Conservation (phyloP, 1,139 yeast genomes). For the Candida glucosophila region DNA sequence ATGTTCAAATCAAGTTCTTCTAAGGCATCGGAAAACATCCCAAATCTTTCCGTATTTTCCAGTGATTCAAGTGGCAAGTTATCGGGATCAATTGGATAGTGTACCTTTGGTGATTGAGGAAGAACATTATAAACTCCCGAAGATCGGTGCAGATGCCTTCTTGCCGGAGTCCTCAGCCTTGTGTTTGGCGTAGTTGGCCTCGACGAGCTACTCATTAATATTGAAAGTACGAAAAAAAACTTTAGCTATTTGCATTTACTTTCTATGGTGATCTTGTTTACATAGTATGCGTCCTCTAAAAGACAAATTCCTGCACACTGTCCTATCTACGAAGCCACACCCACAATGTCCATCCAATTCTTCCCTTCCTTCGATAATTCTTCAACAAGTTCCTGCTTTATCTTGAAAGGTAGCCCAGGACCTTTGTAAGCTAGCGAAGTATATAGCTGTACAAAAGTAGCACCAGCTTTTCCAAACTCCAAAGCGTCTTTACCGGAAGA, state of each 20-base stretch:
- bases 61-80: slow-evolving; percentile 29
- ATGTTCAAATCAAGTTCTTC: slow-evolving; percentile 44
- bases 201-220: slow-evolving; percentile 9
- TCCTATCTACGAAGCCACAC: too few relatives aligned
- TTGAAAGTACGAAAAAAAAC: not conserved
- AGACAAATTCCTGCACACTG: slow-evolving; percentile 20
- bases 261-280: slow-evolving; percentile 2
- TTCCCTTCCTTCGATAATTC: slow-evolving; percentile 68
- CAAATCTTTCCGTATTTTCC: slow-evolving; percentile 23
- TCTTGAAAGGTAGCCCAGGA: slow-evolving; percentile 74
- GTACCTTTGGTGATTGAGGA: slow-evolving; percentile 34
- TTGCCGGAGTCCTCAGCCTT: slow-evolving; percentile 5
- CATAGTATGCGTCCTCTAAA: not conserved
- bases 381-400: slow-evolving; percentile 64
- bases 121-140: slow-evolving; percentile 31
- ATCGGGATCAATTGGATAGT: slow-evolving; percentile 34
- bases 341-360: slow-evolving; percentile 76
- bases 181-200: slow-evolving; percentile 14
- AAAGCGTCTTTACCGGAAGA: slow-evolving; percentile 76
- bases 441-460: slow-evolving; percentile 75
- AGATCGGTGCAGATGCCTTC: slow-evolving; percentile 29
- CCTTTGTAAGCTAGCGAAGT: slow-evolving; percentile 92
- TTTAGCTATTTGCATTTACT: not conserved
- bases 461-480: slow-evolving; percentile 92
- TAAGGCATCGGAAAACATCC: slow-evolving; percentile 43